Evolutionary conservation across 2,329 filamentous ascomycete species (phyloP).

Genomic region (Lecanosticta acicola): DNA sequence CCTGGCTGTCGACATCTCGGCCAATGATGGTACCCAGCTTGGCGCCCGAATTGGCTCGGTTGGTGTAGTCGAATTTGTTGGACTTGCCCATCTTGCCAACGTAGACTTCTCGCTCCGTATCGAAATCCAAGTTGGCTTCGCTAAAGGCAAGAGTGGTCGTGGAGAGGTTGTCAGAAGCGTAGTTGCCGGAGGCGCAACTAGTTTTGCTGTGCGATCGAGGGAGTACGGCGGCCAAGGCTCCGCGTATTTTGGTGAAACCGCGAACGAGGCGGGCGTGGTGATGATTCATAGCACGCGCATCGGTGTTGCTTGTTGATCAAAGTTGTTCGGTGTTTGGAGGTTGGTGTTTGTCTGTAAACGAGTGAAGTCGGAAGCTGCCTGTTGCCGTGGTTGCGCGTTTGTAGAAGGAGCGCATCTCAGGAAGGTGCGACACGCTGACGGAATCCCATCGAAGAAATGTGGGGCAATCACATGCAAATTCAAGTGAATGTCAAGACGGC

Average conservation of each 20-base stretch:
- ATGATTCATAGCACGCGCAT: neutral
- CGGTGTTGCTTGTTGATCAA: neutral
- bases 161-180: constrained; percentile 5
- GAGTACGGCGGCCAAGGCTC: constrained; percentile 1
- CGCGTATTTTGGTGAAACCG: constrained; percentile 12
- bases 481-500: neutral
- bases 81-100: constrained; percentile 27
- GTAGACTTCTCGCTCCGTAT: neutral
- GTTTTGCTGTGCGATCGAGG: constrained; percentile 4
- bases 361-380: neutral
- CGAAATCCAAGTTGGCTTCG: constrained; percentile 3
- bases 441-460: neutral
- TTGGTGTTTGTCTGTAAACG: constrained; percentile 1
- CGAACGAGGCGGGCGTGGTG: constrained; percentile 3
- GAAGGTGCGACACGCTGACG: neutral
- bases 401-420: no score
- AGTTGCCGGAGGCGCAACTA: neutral
- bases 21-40: constrained; percentile 43
- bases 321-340: neutral
- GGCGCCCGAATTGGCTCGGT: constrained; percentile 43
- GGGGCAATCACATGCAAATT: neutral
- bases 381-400: neutral
- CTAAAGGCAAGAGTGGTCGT: no score
- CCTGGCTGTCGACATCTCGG: constrained; percentile 39
- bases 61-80: constrained; percentile 35